Conservation (phyloP, 352 stramenopile species). For the Globisporangium camurandrum region DNA sequence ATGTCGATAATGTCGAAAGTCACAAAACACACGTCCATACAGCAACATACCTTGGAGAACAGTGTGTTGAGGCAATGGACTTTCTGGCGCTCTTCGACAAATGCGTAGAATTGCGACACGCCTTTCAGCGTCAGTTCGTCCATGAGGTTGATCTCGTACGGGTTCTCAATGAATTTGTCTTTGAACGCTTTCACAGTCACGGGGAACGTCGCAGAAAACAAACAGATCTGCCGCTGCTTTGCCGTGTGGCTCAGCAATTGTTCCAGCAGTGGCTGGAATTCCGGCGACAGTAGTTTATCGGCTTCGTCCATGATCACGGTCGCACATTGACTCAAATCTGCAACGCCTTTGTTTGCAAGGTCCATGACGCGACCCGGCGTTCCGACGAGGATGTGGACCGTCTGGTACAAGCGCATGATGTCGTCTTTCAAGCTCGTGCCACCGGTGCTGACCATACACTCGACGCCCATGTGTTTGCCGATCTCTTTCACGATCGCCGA, state of each 20-base stretch:
- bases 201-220: slow-evolving; percentile 99
- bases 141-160: slow-evolving; percentile 99
- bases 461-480: slow-evolving; percentile 94
- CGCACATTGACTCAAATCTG: slow-evolving; percentile 93
- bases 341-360: slow-evolving; percentile 96
- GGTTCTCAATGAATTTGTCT: slow-evolving; percentile 96
- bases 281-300: slow-evolving; percentile 98
- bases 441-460: slow-evolving; percentile 98
- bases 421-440: slow-evolving; percentile 99
- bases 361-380: slow-evolving; percentile 98
- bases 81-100: slow-evolving; percentile 99
- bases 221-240: slow-evolving; percentile 96
- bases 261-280: slow-evolving; percentile 98
- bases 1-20: no score
- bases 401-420: slow-evolving; percentile 99
- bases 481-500: slow-evolving; percentile 98
- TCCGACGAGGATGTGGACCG: slow-evolving; percentile 98
- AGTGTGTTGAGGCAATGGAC: slow-evolving; percentile 99
- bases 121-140: slow-evolving; percentile 98
- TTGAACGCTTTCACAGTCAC: slow-evolving; percentile 99
- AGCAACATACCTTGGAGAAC: slow-evolving; percentile 86
- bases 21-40: neutral
- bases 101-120: slow-evolving; percentile 99
- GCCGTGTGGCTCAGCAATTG: slow-evolving; percentile 94
- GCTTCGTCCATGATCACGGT: slow-evolving; percentile 99